Evolutionary conservation across 768 basidiomycete genomes (phyloP).

Genomic region (Rhizopogon roseolus): DNA sequence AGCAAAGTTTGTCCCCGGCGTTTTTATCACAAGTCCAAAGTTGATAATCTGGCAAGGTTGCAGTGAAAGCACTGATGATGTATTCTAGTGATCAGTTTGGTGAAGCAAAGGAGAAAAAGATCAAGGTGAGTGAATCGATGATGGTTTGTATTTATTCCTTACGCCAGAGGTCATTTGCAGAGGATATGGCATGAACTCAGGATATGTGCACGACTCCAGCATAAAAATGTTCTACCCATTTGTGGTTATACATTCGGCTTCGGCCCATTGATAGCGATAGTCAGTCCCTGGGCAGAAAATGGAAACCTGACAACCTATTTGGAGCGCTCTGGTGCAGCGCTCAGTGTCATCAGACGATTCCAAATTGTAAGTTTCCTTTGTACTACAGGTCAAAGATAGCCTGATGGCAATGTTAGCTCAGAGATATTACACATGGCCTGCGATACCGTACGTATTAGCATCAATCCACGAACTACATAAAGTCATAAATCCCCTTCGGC

Average conservation of each 20-base stretch:
- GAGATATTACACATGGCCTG: conserved; percentile 12
- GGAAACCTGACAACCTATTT: conserved; percentile 23
- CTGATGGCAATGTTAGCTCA: background rate
- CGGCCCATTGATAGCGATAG: conserved; percentile 26
- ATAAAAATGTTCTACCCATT: conserved; percentile 23
- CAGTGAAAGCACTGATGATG: background rate
- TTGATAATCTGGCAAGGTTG: background rate
- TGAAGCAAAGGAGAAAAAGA: background rate
- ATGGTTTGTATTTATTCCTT: background rate
- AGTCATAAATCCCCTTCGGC: background rate
- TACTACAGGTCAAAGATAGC: background rate
- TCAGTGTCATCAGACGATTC: conserved; percentile 2
- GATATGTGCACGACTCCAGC: conserved; percentile 22
- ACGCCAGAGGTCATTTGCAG: background rate
- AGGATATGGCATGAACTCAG: conserved; percentile 12
- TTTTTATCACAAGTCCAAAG: background rate
- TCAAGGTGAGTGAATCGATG: background rate
- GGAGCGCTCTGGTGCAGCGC: conserved; percentile 3
- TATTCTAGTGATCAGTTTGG: background rate
- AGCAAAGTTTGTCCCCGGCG: background rate
- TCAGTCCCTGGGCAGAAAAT: conserved; percentile 30
- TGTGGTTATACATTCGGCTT: conserved; percentile 25
- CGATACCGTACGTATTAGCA: conserved; percentile 9
- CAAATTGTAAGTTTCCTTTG: conserved; percentile 9
- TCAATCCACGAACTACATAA: background rate